Conservation (phyloP, 345 rosid genomes). For the Passiflora organensis region DNA sequence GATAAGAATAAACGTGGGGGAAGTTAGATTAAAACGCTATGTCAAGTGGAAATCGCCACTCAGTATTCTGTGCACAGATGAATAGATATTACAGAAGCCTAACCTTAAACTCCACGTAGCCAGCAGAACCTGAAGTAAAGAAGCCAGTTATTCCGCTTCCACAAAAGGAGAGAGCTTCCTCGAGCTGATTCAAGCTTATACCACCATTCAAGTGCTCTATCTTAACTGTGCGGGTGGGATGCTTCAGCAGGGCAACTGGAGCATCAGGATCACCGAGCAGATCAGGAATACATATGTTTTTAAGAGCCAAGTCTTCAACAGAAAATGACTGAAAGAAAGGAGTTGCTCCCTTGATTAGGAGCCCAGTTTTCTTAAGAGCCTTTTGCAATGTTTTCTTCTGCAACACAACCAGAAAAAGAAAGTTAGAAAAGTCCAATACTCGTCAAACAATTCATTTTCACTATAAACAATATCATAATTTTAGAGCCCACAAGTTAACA, state of each 20-base stretch:
- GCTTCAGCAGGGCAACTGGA: constrained; percentile 33
- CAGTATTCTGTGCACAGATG: too few species aligned
- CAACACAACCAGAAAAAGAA: constrained; percentile 6
- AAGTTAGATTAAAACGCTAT: not conserved
- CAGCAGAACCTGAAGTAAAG: constrained; percentile 27
- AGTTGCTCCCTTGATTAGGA: not conserved
- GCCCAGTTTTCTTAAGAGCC: constrained; percentile 26
- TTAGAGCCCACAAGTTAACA: too few species aligned
- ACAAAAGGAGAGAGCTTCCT: constrained; percentile 32
- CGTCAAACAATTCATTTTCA: not conserved
- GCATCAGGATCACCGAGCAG: constrained; percentile 37
- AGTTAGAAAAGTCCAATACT: not conserved
- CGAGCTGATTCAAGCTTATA: constrained; percentile 28
- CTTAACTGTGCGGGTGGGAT: constrained; percentile 34
- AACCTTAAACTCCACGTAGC: constrained; percentile 43
- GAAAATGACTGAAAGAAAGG: constrained; percentile 27
- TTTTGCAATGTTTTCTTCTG: constrained; percentile 27
- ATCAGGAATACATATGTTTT: constrained; percentile 25
- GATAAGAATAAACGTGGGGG: not conserved
- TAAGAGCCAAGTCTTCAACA: constrained; percentile 16
- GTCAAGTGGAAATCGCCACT: not conserved
- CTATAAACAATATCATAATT: too few species aligned
- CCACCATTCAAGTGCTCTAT: constrained; percentile 21
- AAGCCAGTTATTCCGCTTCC: constrained; percentile 24
- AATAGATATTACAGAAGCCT: not conserved